Percentiles rank a stretch among this genome's conserved stretches.
These are phyloP conservation scores for Chenopodium suecicum DNA, from an alignment of 148 eudicot genomes.

Conservation along the genomic window DNA sequence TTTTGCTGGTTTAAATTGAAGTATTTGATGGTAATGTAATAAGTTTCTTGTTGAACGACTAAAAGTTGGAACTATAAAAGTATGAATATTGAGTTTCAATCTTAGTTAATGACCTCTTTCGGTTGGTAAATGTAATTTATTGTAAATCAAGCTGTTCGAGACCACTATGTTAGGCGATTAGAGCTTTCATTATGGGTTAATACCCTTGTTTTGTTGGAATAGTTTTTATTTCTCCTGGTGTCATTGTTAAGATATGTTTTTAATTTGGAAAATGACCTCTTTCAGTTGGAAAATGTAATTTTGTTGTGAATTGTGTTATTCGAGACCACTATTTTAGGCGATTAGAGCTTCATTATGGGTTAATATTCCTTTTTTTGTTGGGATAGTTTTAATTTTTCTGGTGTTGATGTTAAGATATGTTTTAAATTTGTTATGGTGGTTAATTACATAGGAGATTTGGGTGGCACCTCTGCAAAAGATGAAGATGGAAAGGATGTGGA, in stretches of 20 bases:
- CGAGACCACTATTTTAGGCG: not conserved
- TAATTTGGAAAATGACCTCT: not conserved
- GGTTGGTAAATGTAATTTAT: not conserved
- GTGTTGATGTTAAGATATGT: not conserved
- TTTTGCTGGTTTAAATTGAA: not conserved
- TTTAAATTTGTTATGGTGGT: slow-evolving; percentile 8
- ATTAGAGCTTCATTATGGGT: not conserved
- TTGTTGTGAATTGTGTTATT: not conserved
- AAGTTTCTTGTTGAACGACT: not conserved
- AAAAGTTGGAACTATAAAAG: too few relatives aligned
- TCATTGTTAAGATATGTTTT: too few relatives aligned
- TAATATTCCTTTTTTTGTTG: not conserved
- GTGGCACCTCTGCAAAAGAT: slow-evolving; percentile 66
- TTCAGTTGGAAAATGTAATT: not conserved
- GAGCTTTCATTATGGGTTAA: not conserved
- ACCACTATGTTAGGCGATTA: not conserved
- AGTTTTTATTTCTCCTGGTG: too few relatives aligned
- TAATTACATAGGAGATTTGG: slow-evolving; percentile 65
- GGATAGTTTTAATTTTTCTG: not conserved
- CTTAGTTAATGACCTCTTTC: not conserved
- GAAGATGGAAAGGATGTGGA: slow-evolving; percentile 74
- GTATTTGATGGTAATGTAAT: not conserved
- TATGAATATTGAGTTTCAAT: not conserved
- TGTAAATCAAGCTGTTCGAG: not conserved
- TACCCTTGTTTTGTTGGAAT: too few relatives aligned